Conservation (phyloP, 495 filamentous ascomycete species). For the Penicillium riverlandense region DNA sequence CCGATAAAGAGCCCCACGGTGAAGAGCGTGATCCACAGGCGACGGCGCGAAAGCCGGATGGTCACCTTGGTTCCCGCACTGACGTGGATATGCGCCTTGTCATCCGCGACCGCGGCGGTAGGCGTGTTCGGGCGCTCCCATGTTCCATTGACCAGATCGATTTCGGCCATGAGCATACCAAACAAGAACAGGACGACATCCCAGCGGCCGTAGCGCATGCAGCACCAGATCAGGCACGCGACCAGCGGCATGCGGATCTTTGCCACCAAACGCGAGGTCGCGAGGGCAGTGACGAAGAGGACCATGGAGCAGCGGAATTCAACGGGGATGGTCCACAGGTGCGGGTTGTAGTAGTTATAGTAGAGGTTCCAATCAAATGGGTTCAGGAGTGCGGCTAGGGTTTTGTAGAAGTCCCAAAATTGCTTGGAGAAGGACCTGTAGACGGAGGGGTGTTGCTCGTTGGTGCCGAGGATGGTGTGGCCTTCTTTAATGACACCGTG, state of each 20-base stretch:
- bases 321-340: conserved; percentile 69
- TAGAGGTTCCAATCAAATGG: conserved; percentile 48
- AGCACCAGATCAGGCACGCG: conserved; percentile 43
- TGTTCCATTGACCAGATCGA: conserved; percentile 42
- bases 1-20: conserved; percentile 36
- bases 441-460: conserved; percentile 38
- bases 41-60: conserved; percentile 34
- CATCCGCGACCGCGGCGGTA: background rate
- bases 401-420: conserved; percentile 41
- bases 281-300: conserved; percentile 54
- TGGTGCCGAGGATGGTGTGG: conserved; percentile 37
- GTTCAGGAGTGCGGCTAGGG: conserved; percentile 42
- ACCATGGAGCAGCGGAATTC: conserved; percentile 61
- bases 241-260: conserved; percentile 39
- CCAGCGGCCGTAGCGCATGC: conserved; percentile 51
- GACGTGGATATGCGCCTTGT: conserved; percentile 17
- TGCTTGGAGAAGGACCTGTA: conserved; percentile 39
- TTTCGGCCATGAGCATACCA: conserved; percentile 54
- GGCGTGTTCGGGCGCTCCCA: conserved; percentile 22
- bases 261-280: conserved; percentile 43
- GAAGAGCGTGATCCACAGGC: conserved; percentile 48
- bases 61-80: conserved; percentile 19
- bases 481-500: conserved; percentile 29
- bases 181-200: conserved; percentile 52
- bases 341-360: conserved; percentile 56